Percentiles rank a stretch among this genome's conserved stretches.
phyloP scores from a whole-genome alignment of 768 basidiomycete genomes.

The Hygrophoropsis aurantiaca region DNA sequence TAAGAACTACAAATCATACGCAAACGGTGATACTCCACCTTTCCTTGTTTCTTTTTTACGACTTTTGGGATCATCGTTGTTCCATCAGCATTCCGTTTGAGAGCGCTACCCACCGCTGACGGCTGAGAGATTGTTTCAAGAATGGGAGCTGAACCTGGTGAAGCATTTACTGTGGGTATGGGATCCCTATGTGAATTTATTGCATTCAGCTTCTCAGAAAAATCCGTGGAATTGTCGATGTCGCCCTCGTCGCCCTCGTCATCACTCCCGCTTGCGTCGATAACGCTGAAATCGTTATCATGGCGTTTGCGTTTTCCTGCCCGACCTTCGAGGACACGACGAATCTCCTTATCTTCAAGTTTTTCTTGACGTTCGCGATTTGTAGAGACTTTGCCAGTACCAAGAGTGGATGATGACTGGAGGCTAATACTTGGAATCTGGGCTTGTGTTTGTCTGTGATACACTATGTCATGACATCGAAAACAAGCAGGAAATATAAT shows the following conservation, averaged over 20 bases:
- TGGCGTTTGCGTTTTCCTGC: constrained; percentile 50
- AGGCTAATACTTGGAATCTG: constrained; percentile 59
- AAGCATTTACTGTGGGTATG: constrained; percentile 6
- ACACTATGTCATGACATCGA: constrained; percentile 24
- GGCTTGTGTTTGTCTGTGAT: constrained; percentile 71
- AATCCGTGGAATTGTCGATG: constrained; percentile 15
- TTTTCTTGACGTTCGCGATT: constrained; percentile 60
- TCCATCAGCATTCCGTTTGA: constrained; percentile 68
- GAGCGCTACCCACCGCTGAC: constrained; percentile 55
- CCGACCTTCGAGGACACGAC: constrained; percentile 49
- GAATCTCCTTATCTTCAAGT: constrained; percentile 58
- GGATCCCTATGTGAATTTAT: constrained; percentile 15
- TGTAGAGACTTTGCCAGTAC: constrained; percentile 66
- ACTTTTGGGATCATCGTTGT: constrained; percentile 47
- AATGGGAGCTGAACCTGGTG: constrained; percentile 10
- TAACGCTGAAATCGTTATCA: constrained; percentile 22
- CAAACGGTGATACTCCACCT: constrained; percentile 34
- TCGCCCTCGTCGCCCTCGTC: constrained; percentile 33
- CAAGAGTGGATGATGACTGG: constrained; percentile 81
- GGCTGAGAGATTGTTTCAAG: constrained; percentile 17
- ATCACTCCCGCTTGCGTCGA: constrained; percentile 26
- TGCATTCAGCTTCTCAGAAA: constrained; percentile 6
- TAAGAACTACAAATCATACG: constrained; percentile 3
- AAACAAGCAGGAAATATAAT: neutral
- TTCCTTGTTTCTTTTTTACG: constrained; percentile 44